These are phyloP conservation scores for Kockiozyma suomiensis DNA, from an alignment of 805 yeast species.

Conservation along the genomic window DNA sequence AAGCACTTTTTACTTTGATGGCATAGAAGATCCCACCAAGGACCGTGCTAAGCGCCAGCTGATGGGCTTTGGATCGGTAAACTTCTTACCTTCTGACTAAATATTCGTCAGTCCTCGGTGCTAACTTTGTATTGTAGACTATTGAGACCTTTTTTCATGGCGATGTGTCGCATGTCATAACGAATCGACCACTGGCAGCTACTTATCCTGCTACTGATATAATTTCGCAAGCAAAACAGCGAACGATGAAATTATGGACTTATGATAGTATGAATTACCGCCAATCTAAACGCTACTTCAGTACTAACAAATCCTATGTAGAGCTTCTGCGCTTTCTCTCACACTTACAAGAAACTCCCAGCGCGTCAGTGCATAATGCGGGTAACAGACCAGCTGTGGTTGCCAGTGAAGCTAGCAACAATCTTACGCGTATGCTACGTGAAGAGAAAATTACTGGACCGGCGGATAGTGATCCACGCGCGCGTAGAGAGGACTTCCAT, in stretches of 20 bases:
- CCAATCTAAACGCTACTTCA: no score
- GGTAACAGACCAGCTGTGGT: background rate
- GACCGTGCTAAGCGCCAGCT: conserved; percentile 40
- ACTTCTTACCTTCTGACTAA: conserved; percentile 42
- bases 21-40: conserved; percentile 41
- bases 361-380: background rate
- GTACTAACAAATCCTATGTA: background rate
- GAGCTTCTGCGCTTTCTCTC: conserved; percentile 27
- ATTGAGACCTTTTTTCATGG: conserved; percentile 62
- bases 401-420: conserved; percentile 22
- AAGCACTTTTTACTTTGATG: conserved; percentile 64
- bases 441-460: conserved; percentile 88
- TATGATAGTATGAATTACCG: conserved; percentile 55
- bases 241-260: conserved; percentile 81
- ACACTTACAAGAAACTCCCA: conserved; percentile 24
- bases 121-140: conserved; percentile 36
- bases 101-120: conserved; percentile 43
- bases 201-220: conserved; percentile 58
- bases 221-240: conserved; percentile 60
- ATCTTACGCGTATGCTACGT: conserved; percentile 61
- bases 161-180: conserved; percentile 74
- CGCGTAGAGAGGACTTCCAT: conserved; percentile 79
- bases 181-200: conserved; percentile 56
- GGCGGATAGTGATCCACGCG: conserved; percentile 83
- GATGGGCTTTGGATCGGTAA: conserved; percentile 41